Evolutionary conservation across 768 basidiomycete species (phyloP), one percentile per base, ranked within the genome.

Genomic region (Boletus fagicola): DNA sequence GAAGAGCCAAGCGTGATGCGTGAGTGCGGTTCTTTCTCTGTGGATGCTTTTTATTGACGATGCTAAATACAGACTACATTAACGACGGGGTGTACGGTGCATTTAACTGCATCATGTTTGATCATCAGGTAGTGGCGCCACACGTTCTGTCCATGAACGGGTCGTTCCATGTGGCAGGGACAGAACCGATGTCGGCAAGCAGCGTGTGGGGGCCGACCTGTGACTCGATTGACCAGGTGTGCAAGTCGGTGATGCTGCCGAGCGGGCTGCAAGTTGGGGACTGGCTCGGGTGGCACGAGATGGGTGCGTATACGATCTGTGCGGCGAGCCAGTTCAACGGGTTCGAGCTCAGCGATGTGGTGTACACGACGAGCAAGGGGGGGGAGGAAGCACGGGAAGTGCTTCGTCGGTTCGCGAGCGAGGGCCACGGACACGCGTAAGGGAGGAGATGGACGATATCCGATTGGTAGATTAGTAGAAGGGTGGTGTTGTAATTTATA

Each of bases 301-400:
- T 99, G 97, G 97, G 97, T 31, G 97, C 97, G 33, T 99, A 99
- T 76, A 98, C 97, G n/a, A 77, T 94, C 58, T 97, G 94, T 68
- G 97, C 97, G 0, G 94, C 97, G 52, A 94, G 91, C 75, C 88
- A 87, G 76, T 98, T 98, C 79, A 96, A 95, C 68, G 93, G 92
- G 53, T 95, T 95, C 67, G 83, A 90, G 67, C 72, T 87, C 47
- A 90, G 88, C 75, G 83, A 83, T 39, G 87, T 94, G 57, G 73
- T 87, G 30, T 96, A 94, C 70, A 93, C 91, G 39, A 77, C 81
- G 55, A 88, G 91, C 49, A 83, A 76, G 26, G 70, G 73, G 0
- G 83, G 77, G 10, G 72, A 70, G 42, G 85, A 83, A 59, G 83
- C 85, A n/a, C 74, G 82, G 58, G 70, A 69, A 46, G 76, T 76